Percentiles rank a stretch among this genome's conserved stretches.
Evolutionary conservation across 345 rosid species (phyloP).

Genomic region (Eucalyptus pauciflora): DNA sequence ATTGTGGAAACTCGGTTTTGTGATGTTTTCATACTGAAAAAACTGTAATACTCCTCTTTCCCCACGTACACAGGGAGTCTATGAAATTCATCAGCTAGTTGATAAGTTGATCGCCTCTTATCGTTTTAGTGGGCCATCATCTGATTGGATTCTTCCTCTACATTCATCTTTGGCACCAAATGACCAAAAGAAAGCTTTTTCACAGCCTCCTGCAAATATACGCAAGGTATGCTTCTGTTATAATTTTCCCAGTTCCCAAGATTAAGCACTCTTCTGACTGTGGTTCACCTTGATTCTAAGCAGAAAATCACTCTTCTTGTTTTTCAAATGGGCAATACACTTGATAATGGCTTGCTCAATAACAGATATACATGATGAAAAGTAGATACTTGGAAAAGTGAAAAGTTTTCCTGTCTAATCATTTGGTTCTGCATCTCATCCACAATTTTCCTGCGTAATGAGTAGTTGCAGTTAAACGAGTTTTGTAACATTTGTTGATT

Average conservation of each 20-base stretch:
- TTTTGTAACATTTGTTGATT: not conserved
- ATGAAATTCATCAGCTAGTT: constrained; percentile 59
- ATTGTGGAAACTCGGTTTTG: not conserved
- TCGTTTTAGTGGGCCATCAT: constrained; percentile 72
- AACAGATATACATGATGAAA: not conserved
- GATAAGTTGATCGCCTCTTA: constrained; percentile 76
- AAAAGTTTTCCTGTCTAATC: not conserved
- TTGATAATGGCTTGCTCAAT: not conserved
- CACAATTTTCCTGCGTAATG: not conserved
- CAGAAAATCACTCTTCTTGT: not conserved
- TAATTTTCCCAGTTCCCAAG: not conserved
- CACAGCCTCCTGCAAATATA: constrained; percentile 58
- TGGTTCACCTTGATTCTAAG: not conserved
- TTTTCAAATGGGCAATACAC: not conserved
- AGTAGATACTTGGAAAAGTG: not conserved
- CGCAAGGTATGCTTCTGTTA: constrained; percentile 49
- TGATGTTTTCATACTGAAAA: not conserved
- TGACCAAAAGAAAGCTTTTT: constrained; percentile 70
- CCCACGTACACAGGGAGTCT: constrained; percentile 44
- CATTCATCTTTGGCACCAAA: constrained; percentile 77
- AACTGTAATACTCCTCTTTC: not conserved
- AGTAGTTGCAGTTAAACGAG: not conserved
- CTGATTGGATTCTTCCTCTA: constrained; percentile 81
- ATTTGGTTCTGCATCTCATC: not conserved
- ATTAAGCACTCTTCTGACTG: not conserved